These are phyloP conservation scores for Populus trichocarpa DNA, from an alignment of 441 rosid genomes.

Conservation along the genomic window DNA sequence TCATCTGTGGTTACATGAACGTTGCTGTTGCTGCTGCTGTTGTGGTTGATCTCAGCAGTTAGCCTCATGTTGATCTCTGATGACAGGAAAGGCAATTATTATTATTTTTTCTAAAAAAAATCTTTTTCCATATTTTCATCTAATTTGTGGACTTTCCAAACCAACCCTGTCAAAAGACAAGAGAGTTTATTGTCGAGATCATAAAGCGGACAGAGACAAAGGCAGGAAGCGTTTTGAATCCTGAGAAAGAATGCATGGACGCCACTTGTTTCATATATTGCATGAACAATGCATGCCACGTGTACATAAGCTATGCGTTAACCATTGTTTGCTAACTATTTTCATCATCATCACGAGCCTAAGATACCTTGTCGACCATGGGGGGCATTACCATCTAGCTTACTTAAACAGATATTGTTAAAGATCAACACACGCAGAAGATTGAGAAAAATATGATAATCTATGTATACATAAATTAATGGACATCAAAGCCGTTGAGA, in stretches of 20 bases:
- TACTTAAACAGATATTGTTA: too few species aligned
- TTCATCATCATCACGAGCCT: neutral
- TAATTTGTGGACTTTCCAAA: neutral
- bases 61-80: constrained; percentile 31
- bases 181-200: neutral
- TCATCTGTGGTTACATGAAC: constrained; percentile 27
- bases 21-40: constrained; percentile 10
- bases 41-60: constrained; percentile 17
- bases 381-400: neutral
- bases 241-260: constrained; percentile 36
- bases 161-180: neutral
- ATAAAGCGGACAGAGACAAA: neutral
- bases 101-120: neutral
- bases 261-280: constrained; percentile 40
- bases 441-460: neutral
- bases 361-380: neutral
- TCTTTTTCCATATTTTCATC: neutral
- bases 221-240: neutral
- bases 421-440: neutral
- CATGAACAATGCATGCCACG: constrained; percentile 35
- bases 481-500: neutral
- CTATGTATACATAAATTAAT: neutral
- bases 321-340: neutral
- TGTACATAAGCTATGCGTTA: constrained; percentile 20
- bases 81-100: neutral